Evolutionary conservation across 1,139 yeast genomes (phyloP), one percentile per base, ranked within the genome.

Genomic region (Scheffersomyces illinoinensis): DNA sequence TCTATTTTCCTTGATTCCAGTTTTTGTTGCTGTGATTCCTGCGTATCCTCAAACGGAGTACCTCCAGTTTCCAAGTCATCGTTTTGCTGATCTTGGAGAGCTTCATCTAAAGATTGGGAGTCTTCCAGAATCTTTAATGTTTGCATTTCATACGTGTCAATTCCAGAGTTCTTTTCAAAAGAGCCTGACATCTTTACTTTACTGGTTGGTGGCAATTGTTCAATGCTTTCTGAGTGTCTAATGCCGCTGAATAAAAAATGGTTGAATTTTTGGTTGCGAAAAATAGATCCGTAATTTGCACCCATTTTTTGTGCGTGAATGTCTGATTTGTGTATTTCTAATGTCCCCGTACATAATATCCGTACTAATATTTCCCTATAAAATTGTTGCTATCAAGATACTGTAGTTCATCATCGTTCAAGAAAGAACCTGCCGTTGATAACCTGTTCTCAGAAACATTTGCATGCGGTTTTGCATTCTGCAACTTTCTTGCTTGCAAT

Each of bases 401-500:
- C 51, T 68, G 65, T 58, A 72, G 64, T 56, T 76, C 79, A 12
- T 72, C 74, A 3, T 74, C 75, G 54, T 71, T 71, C 57, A 76
- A 67, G 43, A 70, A 58, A 3, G 79, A 75, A 4, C 55, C 58
- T 20, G 26, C 51, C 51, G 17, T 21, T 23, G 50, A 46, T 39
- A 18, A 18, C 20, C 33, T 17, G 43, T 33, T 33, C 17, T 33
- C 43, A 33, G 2, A 10, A 33, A 33, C 43, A 33, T 10, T 33
- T 33, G 3, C 3, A 2, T 33, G 14, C 3, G 43, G 4, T 39
- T 19, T 50, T 23, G 18, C 49, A 10, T 43, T 33, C 23, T 24
- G 54, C 17, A 48, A 20, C 10, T 17, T 21, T 24, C 51, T n/a
- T 20, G 54, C 8, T 24, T 33, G 54, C 14, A 33, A 24, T n/a